Evolutionary conservation across 805 yeast species (phyloP), one percentile per base, ranked within the genome.

Genomic region (Spencermartinsiella europaea): DNA sequence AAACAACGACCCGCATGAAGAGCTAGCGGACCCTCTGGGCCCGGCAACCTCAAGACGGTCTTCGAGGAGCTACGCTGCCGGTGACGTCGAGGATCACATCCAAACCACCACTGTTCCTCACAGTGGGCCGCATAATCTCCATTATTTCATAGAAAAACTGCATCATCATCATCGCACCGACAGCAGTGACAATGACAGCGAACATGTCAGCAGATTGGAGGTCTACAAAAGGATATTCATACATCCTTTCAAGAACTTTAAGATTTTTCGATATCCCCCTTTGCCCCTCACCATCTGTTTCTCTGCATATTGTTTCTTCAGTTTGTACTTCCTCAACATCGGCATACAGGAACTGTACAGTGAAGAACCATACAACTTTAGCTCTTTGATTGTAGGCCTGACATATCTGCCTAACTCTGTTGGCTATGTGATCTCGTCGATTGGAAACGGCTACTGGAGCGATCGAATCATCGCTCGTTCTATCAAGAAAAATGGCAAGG

Each of bases 401-500:
- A 72, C 85, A 46, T 87, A 85, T 66, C 79, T 87, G 28, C 95
- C 96, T 33, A 87, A 87, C 62, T 85, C 95, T 0, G 76, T 85
- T 21, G 77, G 90, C 0, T 87, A 86, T 59, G 65, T 87, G 33
- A 54, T 82, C 40, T 91, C 95, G 0, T 81, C 91, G 0, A 66
- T 88, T n/a, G 70, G 76, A 50, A 95, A 95, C 33, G 96, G 96
- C 2, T 73, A 72, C 51, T 87, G 91, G 84, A 80, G 80, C 44
- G 96, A 87, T 62, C 60, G 66, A 38, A 66, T 85, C 36, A 62
- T 85, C 33, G 69, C 67, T 38, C 69, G 77, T 40, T 79, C 79
- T 42, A 72, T 74, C 45, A 67, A 67, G 21, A 64, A 67, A 43
- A 79, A 82, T 53, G 75, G 83, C 54, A 93, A 93, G 0, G 74